Evolutionary conservation across 495 filamentous ascomycete genomes (phyloP).

Genomic region (Tetracladium marchalianum): DNA sequence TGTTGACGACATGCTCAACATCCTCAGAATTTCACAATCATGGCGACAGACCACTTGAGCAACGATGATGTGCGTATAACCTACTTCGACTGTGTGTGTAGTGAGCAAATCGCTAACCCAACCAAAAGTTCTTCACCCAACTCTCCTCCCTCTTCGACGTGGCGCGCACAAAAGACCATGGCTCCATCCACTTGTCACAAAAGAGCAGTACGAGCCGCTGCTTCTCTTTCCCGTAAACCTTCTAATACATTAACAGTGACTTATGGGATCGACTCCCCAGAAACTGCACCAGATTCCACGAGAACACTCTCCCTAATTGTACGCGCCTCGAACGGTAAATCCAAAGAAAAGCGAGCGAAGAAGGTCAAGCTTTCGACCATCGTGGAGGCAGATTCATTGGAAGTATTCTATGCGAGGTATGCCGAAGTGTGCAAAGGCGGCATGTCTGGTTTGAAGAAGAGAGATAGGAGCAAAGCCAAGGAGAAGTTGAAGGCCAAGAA

Average conservation of each 20-base stretch:
- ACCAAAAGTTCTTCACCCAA: constrained; percentile 70
- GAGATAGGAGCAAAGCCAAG: constrained; percentile 77
- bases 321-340: constrained; percentile 72
- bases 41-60: constrained; percentile 47
- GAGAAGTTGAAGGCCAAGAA: constrained; percentile 67
- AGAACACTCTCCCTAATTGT: constrained; percentile 63
- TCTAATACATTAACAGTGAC: constrained; percentile 19
- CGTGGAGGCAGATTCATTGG: constrained; percentile 63
- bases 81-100: neutral
- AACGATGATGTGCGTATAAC: constrained; percentile 58
- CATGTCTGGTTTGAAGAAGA: constrained; percentile 85
- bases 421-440: constrained; percentile 87
- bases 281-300: constrained; percentile 23
- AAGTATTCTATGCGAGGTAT: constrained; percentile 74
- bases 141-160: constrained; percentile 65
- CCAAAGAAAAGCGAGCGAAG: constrained; percentile 33
- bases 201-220: constrained; percentile 50
- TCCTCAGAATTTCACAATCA: constrained; percentile 20
- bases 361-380: constrained; percentile 82
- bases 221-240: constrained; percentile 13
- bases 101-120: constrained; percentile 14
- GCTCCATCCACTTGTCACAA: constrained; percentile 76
- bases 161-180: constrained; percentile 57
- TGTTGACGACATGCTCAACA: constrained; percentile 9
- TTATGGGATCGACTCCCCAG: constrained; percentile 15